These are phyloP conservation scores for Botrytis cinerea DNA, from an alignment of 2,329 filamentous ascomycete species.

Conservation along the genomic window DNA sequence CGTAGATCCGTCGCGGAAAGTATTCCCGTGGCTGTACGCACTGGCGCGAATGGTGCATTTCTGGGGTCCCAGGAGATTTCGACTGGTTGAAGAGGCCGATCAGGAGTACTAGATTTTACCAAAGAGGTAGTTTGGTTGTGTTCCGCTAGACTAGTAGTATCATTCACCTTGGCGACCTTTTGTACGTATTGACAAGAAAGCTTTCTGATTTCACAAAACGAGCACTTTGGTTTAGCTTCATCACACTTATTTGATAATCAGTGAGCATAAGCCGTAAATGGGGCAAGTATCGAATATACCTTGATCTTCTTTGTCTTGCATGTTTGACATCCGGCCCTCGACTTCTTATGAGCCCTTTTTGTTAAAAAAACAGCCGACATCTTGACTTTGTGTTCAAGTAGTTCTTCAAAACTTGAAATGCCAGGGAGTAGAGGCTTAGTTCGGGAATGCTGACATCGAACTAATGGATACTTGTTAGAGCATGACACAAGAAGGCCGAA, in stretches of 20 bases:
- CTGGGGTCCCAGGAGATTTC: constrained; percentile 22
- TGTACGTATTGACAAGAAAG: constrained; percentile 35
- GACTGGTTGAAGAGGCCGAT: neutral
- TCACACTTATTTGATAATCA: constrained; percentile 35
- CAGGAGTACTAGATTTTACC: neutral
- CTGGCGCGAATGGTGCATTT: constrained; percentile 25
- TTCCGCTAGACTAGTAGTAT: neutral
- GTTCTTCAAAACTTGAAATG: neutral
- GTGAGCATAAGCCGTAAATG: neutral
- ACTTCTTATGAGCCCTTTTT: constrained; percentile 41
- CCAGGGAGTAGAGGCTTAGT: neutral
- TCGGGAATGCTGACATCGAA: neutral
- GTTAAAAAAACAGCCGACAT: constrained; percentile 32
- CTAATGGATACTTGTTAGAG: neutral
- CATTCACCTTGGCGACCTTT: neutral
- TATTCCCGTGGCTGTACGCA: constrained; percentile 28
- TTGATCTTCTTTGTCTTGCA: constrained; percentile 41
- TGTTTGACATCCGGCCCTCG: constrained; percentile 37
- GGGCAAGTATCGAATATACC: constrained; percentile 25
- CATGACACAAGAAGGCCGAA: neutral
- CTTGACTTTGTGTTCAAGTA: neutral
- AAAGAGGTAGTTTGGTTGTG: neutral
- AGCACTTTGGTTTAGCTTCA: constrained; percentile 38
- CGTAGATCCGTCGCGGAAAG: constrained; percentile 34
- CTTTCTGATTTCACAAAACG: constrained; percentile 36